Conservation (phyloP, 208 protist genomes). For the Borovskyia barvae region DNA sequence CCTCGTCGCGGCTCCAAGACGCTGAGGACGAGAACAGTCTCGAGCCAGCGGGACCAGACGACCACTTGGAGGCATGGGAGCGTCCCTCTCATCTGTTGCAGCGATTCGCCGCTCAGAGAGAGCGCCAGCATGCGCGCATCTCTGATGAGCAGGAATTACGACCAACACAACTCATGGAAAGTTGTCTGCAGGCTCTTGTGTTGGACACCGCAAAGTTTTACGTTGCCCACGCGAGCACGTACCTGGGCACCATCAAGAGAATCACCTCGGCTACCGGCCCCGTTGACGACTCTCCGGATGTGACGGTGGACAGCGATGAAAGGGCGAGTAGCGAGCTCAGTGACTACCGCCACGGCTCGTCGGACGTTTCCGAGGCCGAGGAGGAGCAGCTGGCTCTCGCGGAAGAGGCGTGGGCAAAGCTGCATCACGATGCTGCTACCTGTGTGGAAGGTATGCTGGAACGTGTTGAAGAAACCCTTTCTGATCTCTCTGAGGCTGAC, state of each 20-base stretch:
- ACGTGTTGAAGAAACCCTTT: not conserved
- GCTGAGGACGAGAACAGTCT: not conserved
- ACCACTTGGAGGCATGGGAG: constrained; percentile 2
- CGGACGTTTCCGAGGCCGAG: not conserved
- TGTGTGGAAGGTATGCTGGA: not conserved
- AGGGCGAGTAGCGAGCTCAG: not conserved
- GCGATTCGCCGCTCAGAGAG: too few species aligned
- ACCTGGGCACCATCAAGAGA: too few species aligned
- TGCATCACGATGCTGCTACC: not conserved
- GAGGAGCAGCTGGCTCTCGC: not conserved
- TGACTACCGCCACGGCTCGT: not conserved
- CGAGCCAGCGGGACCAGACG: not conserved
- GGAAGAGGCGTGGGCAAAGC: constrained; percentile 2
- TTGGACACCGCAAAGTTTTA: constrained; percentile 2
- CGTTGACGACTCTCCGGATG: not conserved
- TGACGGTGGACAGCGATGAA: not conserved
- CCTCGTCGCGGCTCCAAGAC: not conserved
- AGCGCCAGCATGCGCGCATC: not conserved
- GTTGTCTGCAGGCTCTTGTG: constrained; percentile 6
- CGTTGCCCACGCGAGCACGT: too few species aligned
- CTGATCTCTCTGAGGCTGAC: too few species aligned
- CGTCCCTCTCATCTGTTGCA: too few species aligned
- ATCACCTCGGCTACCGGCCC: too few species aligned
- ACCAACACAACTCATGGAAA: constrained; percentile 1
- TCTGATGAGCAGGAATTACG: too few species aligned